Evolutionary conservation across 1,139 yeast genomes (phyloP), one percentile per base, ranked within the genome.

Genomic region (Saccharomyces uvarum): DNA sequence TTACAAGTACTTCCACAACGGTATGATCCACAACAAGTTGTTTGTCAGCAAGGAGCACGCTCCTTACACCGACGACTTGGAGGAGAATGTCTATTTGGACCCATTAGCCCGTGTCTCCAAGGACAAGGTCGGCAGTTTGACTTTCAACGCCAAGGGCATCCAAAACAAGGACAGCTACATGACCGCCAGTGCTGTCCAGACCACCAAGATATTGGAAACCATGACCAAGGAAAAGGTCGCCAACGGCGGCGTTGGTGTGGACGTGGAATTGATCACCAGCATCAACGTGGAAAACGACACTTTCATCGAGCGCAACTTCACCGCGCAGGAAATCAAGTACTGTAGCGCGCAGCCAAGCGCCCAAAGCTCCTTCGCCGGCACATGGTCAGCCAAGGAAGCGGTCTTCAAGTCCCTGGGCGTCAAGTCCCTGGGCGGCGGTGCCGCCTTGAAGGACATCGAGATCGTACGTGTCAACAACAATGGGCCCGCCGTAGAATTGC

Each of bases 371-470:
- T 93, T 80, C 74, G 91, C 99, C 41, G 99, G 99, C 54, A 87
- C 96, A 51, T 93, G 99, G 99, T 88, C 97, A 48, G 99, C 99
- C 53, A 93, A 93, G 76, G 99, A 93, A 76, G 99, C 99, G 44
- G 97, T 90, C 47, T 93, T 93, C 83, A 93, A 93, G 78, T 88
- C 97, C 21, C 79, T 93, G 67, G 93, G 95, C 59, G 95, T 89
- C 59, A 80, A 82, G 68, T 85, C 96, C 49, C 81, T 84, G 71
- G 99, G 99, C 59, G 97, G 91, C 19, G 99, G 98, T 60, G 98
- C 99, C 54, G 78, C 96, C 51, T 79, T 93, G 75, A 80, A 81
- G 71, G 97, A 90, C 60, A 93, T 93, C 73, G 98, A 91, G 75
- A 88, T 93, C 66, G 66, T 77, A 26, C 86, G 95, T 66, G 87